These are phyloP conservation scores for Rhododendron ferrugineum DNA, from an alignment of 148 eudicot genomes.

Conservation along the genomic window DNA sequence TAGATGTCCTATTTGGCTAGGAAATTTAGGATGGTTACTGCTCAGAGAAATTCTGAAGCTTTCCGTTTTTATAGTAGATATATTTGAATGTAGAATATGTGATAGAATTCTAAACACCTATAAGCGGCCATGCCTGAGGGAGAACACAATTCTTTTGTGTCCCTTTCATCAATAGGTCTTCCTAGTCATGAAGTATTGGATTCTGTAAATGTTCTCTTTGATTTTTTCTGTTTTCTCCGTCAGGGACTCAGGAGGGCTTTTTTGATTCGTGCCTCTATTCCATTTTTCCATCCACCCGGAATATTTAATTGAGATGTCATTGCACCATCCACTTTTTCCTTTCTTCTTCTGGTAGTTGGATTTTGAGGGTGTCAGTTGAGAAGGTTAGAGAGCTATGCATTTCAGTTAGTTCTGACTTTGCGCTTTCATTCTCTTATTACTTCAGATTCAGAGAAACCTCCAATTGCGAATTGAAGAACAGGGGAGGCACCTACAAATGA, in stretches of 20 bases:
- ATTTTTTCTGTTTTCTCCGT: background rate
- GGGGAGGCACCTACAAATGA: constrained; percentile 40
- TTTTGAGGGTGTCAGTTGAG: background rate
- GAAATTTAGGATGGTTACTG: background rate
- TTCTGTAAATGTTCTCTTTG: background rate
- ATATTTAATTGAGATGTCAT: background rate
- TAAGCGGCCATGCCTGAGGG: background rate
- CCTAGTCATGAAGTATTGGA: background rate
- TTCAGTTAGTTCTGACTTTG: background rate
- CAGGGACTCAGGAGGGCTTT: background rate
- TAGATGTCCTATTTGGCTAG: background rate
- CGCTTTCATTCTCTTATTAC: background rate
- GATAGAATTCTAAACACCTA: background rate
- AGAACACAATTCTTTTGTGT: background rate
- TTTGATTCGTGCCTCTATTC: background rate
- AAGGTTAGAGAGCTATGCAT: background rate
- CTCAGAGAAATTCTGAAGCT: background rate
- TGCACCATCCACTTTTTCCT: background rate
- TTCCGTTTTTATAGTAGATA: background rate
- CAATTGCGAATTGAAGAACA: constrained; percentile 52
- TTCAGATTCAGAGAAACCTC: constrained; percentile 41
- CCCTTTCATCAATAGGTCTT: background rate
- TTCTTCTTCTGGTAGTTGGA: background rate
- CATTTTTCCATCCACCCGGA: background rate
- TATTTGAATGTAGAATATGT: background rate